Conservation (phyloP, 2,329 filamentous ascomycete species). For the Verticillium isaacii region DNA sequence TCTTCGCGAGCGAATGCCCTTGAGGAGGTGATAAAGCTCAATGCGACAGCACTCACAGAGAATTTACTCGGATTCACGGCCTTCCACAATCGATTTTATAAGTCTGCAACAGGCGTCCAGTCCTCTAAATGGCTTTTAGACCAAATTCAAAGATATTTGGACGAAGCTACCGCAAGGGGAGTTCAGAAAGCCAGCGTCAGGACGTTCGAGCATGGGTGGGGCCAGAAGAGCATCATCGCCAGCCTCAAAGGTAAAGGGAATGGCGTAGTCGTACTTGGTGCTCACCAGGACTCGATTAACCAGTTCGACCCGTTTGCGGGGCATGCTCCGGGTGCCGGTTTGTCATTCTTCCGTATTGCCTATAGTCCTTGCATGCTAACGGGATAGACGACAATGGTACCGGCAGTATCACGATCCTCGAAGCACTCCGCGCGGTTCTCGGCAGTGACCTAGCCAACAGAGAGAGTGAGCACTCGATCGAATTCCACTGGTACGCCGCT, state of each 20-base stretch:
- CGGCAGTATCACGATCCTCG: conserved; percentile 61
- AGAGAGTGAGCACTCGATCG: conserved; percentile 66
- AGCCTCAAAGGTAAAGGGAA: conserved; percentile 28
- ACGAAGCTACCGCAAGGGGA: conserved; percentile 27
- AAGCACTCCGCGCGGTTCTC: conserved; percentile 67
- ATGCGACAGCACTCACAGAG: background rate
- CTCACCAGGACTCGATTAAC: conserved; percentile 73
- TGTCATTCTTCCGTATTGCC: background rate
- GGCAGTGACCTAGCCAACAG: conserved; percentile 47
- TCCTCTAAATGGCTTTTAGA: conserved; percentile 38
- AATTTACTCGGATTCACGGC: background rate
- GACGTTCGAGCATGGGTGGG: conserved; percentile 31
- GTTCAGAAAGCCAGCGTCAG: conserved; percentile 16
- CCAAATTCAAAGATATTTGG: conserved; percentile 28
- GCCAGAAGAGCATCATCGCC: conserved; percentile 36
- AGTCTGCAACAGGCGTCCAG: conserved; percentile 30
- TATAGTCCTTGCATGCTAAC: background rate
- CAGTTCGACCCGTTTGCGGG: conserved; percentile 3
- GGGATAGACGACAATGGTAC: conserved; percentile 35
- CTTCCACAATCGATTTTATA: conserved; percentile 36
- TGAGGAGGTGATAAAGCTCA: conserved; percentile 29
- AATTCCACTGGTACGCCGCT: conserved; percentile 84
- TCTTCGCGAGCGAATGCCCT: conserved; percentile 58
- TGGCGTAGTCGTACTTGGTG: conserved; percentile 61
- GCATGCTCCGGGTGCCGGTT: conserved; percentile 29